Base-by-base conservation (phyloP, 441 rosid species). In the Erodium trifolium region DNA sequence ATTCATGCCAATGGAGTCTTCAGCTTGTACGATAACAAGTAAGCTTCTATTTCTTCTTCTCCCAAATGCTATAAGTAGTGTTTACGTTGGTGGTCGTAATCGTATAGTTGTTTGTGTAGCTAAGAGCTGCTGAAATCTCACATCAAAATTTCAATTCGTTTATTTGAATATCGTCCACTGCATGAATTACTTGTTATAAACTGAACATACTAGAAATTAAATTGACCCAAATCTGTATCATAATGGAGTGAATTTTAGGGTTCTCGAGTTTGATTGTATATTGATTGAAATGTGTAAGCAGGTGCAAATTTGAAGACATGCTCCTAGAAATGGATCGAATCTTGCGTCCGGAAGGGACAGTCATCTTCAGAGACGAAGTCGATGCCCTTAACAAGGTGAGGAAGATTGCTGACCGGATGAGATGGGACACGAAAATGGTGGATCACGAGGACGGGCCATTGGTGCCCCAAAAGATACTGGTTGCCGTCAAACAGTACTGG, bases 1-100 rank as follows among this genome's bases (percentile, higher is more conserved):
- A 93, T 91, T 70, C 99, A 93, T 77, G 85, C 91, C 12, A 95
- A 89, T 76, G 93, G 96, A 37, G 82, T 91, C 47, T 88, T 91
- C 68, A 93, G 92, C 57, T 80, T 88, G 11, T 97, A 93, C 75
- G 88, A 87, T 81, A 92, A 93, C 72, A 86, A 96, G 97, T 91
- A 79, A 77, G 71, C 63, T 11, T 0, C 18, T 3, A 3, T 14
- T 14, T 51, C 59, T 51, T 53, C 60, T 53, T 14, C 60, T 34
- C 18, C 23, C 18, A 2, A 53, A 53, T 53, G 60, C 18, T 5
- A 53, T n/a, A 14, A 53, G 3, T 14, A 14, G 14, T 2, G 2
- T 23, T 23, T 23, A 12, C 1, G 11, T 49, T 4, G 60, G 7
- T 14, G 4, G 60, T 6, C 1, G 60, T 14, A 2, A 14, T 53